Percentiles rank a stretch among this genome's conserved stretches.
These are phyloP conservation scores for Vitis hybrid DNA, from an alignment of 177 flowering plant species.

Conservation along the genomic window DNA sequence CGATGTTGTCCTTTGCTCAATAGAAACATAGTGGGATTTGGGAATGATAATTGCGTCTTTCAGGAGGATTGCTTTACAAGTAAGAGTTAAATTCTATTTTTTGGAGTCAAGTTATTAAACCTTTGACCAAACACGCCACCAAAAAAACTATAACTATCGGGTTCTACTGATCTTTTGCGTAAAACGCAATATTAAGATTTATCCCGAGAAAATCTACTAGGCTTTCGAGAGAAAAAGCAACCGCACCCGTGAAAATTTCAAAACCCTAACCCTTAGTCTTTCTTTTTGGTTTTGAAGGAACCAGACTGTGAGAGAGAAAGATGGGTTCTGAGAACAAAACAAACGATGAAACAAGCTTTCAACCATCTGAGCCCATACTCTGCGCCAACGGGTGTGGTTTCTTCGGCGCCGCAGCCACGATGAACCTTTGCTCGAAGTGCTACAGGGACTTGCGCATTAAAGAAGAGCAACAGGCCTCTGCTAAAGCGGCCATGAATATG, in stretches of 20 bases:
- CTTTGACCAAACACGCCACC: too few species aligned
- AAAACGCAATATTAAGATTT: background rate
- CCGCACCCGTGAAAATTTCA: background rate
- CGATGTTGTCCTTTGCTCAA: too few species aligned
- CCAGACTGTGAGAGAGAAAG: background rate
- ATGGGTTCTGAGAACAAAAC: slow-evolving; percentile 40
- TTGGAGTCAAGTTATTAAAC: too few species aligned
- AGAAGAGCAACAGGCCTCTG: slow-evolving; percentile 34
- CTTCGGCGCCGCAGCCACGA: slow-evolving; percentile 45
- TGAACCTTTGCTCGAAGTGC: slow-evolving; percentile 63
- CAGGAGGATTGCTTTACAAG: too few species aligned
- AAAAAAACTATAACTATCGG: too few species aligned
- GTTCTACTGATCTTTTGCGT: too few species aligned
- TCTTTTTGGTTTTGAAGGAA: background rate
- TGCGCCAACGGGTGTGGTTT: slow-evolving; percentile 62
- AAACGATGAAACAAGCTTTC: slow-evolving; percentile 34
- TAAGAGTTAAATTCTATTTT: too few species aligned
- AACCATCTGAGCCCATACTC: slow-evolving; percentile 30
- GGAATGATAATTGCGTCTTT: too few species aligned
- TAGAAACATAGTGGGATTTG: too few species aligned
- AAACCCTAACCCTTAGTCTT: background rate
- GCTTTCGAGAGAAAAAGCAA: too few species aligned
- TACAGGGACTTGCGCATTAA: slow-evolving; percentile 27
- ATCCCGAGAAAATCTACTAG: background rate
- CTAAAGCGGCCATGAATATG: slow-evolving; percentile 33